Evolutionary conservation across 306 rosid species (phyloP).

Genomic region (Lathyrus aphaca): DNA sequence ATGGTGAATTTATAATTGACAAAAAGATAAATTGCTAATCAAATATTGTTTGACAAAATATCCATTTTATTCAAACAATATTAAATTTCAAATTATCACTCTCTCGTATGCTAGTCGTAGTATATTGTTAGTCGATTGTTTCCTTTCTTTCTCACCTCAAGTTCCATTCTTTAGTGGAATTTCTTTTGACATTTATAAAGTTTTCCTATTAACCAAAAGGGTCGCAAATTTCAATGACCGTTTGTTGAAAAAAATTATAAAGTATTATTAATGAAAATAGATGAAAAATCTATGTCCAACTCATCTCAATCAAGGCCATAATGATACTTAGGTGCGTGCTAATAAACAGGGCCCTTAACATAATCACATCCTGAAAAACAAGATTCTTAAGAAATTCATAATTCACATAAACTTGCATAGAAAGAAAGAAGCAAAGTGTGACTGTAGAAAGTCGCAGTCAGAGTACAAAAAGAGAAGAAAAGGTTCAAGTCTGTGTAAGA

Average conservation of each 20-base stretch:
- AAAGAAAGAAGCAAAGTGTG: conserved; percentile 34
- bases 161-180: background rate
- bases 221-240: background rate
- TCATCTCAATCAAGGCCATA: conserved; percentile 16
- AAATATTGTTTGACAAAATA: no score
- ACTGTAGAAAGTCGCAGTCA: conserved; percentile 41
- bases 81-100: no score
- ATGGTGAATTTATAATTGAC: no score
- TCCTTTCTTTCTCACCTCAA: no score
- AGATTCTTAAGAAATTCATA: no score
- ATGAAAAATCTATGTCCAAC: conserved; percentile 6
- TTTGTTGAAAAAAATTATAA: background rate
- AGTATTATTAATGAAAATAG: background rate
- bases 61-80: no score
- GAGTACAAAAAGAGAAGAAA: conserved; percentile 33
- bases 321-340: background rate
- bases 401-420: background rate
- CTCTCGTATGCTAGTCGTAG: no score
- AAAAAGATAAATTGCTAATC: no score
- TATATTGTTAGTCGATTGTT: no score
- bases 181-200: background rate
- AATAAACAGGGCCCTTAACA: no score
- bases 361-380: no score
- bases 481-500: conserved; percentile 27
- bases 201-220: background rate